Evolutionary conservation across 257 asterid genomes (phyloP).

Genomic region (Misopates orontium): DNA sequence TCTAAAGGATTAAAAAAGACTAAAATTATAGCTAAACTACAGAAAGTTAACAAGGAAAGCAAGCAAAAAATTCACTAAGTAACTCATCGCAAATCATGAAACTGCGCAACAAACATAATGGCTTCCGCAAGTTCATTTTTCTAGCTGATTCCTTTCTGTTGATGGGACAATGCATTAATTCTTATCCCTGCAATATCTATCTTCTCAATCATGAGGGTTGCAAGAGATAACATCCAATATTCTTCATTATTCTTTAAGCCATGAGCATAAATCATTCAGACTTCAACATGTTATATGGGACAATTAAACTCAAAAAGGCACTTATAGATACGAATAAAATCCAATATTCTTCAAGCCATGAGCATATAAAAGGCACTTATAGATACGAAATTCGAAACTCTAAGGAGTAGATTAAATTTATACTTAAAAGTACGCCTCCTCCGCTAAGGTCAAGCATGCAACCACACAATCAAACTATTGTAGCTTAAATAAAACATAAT

Average conservation of each 20-base stretch:
- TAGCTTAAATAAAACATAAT: too few relatives aligned
- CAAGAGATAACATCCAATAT: conserved; percentile 4
- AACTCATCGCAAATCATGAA: conserved; percentile 12
- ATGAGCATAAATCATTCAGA: conserved; percentile 5
- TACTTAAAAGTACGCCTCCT: background rate
- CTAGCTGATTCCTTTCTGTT: conserved; percentile 18
- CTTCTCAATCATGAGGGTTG: background rate
- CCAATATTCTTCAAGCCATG: too few relatives aligned
- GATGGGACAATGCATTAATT: conserved; percentile 9
- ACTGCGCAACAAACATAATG: background rate
- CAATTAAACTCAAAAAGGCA: conserved; percentile 3
- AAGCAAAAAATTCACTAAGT: background rate
- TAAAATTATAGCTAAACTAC: background rate
- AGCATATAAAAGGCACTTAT: too few relatives aligned
- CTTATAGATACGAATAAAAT: conserved; percentile 5
- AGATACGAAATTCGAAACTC: background rate
- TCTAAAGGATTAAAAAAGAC: background rate
- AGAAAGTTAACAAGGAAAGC: background rate
- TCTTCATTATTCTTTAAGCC: conserved; percentile 5
- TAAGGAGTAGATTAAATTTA: background rate
- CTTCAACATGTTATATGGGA: background rate
- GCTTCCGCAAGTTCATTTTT: conserved; percentile 11
- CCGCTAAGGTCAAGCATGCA: conserved; percentile 5
- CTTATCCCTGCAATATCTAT: background rate
- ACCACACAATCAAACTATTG: background rate